Conservation (phyloP, 2,329 filamentous ascomycete genomes). For the Zymoseptoria tritici region DNA sequence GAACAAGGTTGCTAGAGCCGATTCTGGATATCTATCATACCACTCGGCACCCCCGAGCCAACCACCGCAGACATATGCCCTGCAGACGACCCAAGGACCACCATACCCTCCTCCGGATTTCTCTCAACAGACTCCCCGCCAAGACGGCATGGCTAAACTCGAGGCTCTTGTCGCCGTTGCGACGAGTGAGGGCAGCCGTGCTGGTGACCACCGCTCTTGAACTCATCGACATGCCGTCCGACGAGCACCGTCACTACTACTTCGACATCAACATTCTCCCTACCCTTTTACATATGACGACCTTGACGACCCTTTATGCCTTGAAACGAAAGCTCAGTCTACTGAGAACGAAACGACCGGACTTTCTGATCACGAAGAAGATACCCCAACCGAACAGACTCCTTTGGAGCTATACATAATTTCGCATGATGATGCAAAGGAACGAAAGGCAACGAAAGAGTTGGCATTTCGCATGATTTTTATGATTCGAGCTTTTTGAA, state of each 20-base stretch:
- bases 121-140: constrained; percentile 2
- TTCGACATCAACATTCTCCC: not conserved
- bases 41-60: constrained; percentile 12
- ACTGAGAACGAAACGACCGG: not conserved
- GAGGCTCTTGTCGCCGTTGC: constrained; percentile 60
- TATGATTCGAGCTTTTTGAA: not conserved
- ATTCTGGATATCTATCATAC: constrained; percentile 29
- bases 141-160: constrained; percentile 47
- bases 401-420: not conserved
- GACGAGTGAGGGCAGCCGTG: constrained; percentile 45
- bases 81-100: constrained; percentile 30
- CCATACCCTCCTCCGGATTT: constrained; percentile 15
- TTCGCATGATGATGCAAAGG: not conserved
- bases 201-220: constrained; percentile 23
- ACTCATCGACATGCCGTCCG: constrained; percentile 22
- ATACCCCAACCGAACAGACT: not conserved
- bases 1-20: constrained; percentile 31
- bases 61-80: constrained; percentile 24
- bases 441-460: not conserved
- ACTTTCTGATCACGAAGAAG: not conserved
- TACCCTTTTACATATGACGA: not conserved
- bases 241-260: not conserved
- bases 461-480: not conserved
- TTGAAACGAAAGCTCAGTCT: not conserved
- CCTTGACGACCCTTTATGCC: constrained; percentile 5